phyloP scores from a whole-genome alignment of 352 stramenopile genomes.

The Pythium phragmitis region DNA sequence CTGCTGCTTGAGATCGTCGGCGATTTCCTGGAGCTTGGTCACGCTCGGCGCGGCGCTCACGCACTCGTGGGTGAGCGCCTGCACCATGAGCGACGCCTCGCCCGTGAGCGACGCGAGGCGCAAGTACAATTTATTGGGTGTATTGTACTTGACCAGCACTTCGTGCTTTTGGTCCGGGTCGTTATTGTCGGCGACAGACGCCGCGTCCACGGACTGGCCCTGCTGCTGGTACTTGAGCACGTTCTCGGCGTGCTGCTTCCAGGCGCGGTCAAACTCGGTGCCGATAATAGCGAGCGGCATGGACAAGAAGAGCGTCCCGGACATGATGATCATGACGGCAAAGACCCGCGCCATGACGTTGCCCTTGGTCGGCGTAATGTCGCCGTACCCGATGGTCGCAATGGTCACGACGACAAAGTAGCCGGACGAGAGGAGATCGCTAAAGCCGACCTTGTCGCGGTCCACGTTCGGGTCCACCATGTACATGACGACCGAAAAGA shows the following conservation, averaged over 20 bases:
- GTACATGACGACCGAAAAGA: slow-evolving; percentile 82
- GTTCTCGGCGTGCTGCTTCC: slow-evolving; percentile 72
- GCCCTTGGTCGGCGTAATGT: slow-evolving; percentile 73
- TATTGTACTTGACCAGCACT: slow-evolving; percentile 80
- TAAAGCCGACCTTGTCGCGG: slow-evolving; percentile 61
- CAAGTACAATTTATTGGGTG: slow-evolving; percentile 64
- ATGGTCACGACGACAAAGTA: slow-evolving; percentile 82
- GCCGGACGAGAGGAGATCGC: slow-evolving; percentile 64
- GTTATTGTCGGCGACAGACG: slow-evolving; percentile 26
- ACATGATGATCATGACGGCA: slow-evolving; percentile 84
- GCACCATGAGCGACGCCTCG: slow-evolving; percentile 66
- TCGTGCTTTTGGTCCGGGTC: slow-evolving; percentile 64
- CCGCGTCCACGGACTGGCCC: slow-evolving; percentile 21
- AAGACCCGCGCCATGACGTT: slow-evolving; percentile 65
- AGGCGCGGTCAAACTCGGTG: slow-evolving; percentile 79
- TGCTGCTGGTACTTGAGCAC: slow-evolving; percentile 60
- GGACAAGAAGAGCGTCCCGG: slow-evolving; percentile 78
- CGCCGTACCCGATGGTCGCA: slow-evolving; percentile 74
- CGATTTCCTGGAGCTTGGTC: slow-evolving; percentile 45
- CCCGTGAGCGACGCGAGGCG: slow-evolving; percentile 57
- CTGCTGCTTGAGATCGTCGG: slow-evolving; percentile 53
- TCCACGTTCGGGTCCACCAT: slow-evolving; percentile 74
- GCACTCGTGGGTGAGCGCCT: slow-evolving; percentile 48
- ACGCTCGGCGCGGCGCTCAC: slow-evolving; percentile 40
- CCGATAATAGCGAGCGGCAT: slow-evolving; percentile 87